phyloP scores from a whole-genome alignment of 192 early-diverging fungal species.

The Coemansia sp. region DNA sequence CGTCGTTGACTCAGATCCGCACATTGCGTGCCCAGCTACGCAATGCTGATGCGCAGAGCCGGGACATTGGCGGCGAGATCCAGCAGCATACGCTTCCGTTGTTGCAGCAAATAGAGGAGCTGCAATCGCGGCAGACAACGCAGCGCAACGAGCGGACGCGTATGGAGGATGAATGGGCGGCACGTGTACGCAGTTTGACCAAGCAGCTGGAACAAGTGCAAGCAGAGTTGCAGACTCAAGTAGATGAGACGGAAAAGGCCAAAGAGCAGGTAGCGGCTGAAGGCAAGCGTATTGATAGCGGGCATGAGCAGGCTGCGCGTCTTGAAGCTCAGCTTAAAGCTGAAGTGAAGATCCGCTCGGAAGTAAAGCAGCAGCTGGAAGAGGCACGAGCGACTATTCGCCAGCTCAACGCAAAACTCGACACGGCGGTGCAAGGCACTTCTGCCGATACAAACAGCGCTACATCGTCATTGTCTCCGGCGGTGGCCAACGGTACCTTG shows the following conservation, averaged over 20 bases:
- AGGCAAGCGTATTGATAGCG: constrained; percentile 12
- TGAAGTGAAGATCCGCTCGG: constrained; percentile 36
- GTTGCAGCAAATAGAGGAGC: constrained; percentile 51
- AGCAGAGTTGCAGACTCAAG: constrained; percentile 13
- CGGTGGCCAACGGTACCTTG: not conserved
- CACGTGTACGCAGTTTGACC: constrained; percentile 16
- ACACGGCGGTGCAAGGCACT: constrained; percentile 12
- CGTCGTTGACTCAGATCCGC: constrained; percentile 36
- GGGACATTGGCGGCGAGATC: constrained; percentile 32
- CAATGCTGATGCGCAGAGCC: constrained; percentile 26
- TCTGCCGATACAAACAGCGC: not conserved
- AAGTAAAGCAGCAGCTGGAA: constrained; percentile 49
- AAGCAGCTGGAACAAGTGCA: constrained; percentile 15
- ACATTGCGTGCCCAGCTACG: constrained; percentile 43
- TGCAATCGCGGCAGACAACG: constrained; percentile 36
- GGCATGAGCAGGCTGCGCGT: constrained; percentile 26
- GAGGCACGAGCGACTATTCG: constrained; percentile 23
- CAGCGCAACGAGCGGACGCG: constrained; percentile 30
- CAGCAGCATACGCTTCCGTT: constrained; percentile 51
- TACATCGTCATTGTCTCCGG: not conserved
- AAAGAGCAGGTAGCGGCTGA: constrained; percentile 7
- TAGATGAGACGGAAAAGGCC: constrained; percentile 4
- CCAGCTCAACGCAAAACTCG: constrained; percentile 22
- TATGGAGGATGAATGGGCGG: constrained; percentile 28
- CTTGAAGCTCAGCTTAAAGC: constrained; percentile 68